These are phyloP conservation scores for Quercus robur DNA, from an alignment of 306 rosid genomes.

Conservation along the genomic window DNA sequence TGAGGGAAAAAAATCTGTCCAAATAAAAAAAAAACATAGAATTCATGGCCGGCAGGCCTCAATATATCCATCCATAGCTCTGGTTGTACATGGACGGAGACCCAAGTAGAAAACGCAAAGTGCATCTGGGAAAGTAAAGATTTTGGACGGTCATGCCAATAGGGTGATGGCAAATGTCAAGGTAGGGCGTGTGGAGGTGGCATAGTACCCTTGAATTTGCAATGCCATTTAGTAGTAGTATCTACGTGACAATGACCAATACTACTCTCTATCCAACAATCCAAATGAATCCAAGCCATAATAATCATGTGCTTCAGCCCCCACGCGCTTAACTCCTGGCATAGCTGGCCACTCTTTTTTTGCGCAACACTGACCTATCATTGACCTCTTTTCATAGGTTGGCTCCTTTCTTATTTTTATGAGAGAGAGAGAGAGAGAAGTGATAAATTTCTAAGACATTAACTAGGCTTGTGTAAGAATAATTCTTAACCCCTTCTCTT, in stretches of 20 bases:
- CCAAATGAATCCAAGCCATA: neutral
- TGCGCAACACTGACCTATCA: slow-evolving; percentile 21
- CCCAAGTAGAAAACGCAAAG: neutral
- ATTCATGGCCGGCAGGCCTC: neutral
- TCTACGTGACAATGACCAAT: neutral
- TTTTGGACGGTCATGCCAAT: neutral
- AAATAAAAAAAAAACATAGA: too few species aligned
- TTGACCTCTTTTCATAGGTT: neutral
- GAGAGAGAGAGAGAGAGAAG: too few species aligned
- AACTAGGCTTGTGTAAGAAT: neutral
- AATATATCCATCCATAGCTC: neutral
- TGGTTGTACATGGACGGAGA: neutral
- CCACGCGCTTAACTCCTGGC: slow-evolving; percentile 27
- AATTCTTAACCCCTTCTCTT: too few species aligned
- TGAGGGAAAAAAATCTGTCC: too few species aligned
- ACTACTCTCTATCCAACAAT: neutral
- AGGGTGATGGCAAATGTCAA: slow-evolving; percentile 14
- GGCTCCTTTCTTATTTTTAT: neutral
- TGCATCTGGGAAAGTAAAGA: neutral
- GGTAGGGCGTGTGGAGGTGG: neutral
- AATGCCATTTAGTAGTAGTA: neutral
- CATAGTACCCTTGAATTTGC: neutral
- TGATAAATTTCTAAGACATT: neutral
- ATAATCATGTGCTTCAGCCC: neutral
- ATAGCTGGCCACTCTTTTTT: neutral